Evolutionary conservation across 441 rosid species (phyloP).

Genomic region (Euphorbia corollata): DNA sequence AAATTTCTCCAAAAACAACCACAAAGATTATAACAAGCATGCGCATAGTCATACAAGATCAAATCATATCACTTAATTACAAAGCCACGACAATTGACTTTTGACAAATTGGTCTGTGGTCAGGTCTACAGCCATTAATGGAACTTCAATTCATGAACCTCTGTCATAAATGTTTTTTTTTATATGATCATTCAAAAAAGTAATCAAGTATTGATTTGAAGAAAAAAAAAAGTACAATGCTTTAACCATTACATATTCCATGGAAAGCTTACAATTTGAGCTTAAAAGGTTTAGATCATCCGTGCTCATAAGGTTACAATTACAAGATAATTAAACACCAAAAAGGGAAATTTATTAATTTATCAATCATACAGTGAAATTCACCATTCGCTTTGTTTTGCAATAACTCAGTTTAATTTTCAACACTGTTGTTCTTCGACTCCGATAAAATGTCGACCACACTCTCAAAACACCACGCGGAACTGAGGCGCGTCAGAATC

Average conservation of each 20-base stretch:
- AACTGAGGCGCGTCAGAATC: slow-evolving; percentile 78
- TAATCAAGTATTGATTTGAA: background rate
- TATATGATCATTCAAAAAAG: background rate
- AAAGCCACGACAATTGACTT: background rate
- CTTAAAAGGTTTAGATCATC: background rate
- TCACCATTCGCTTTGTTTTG: background rate
- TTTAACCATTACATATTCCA: background rate
- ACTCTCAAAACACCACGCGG: slow-evolving; percentile 69
- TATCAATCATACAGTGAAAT: background rate
- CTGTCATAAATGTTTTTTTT: background rate
- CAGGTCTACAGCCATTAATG: background rate
- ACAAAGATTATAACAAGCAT: background rate
- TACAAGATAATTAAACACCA: background rate
- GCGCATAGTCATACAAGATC: background rate
- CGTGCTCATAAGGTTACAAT: background rate
- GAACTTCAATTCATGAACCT: background rate
- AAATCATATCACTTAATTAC: background rate
- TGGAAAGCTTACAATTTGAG: background rate
- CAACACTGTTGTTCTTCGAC: background rate
- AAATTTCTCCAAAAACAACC: background rate
- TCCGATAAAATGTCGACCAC: background rate
- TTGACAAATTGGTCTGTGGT: background rate
- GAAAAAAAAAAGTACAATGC: background rate
- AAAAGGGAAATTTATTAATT: slow-evolving; percentile 7
- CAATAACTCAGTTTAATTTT: background rate